phyloP scores from a whole-genome alignment of 331 rosid species.

The Cucumis variabilis region DNA sequence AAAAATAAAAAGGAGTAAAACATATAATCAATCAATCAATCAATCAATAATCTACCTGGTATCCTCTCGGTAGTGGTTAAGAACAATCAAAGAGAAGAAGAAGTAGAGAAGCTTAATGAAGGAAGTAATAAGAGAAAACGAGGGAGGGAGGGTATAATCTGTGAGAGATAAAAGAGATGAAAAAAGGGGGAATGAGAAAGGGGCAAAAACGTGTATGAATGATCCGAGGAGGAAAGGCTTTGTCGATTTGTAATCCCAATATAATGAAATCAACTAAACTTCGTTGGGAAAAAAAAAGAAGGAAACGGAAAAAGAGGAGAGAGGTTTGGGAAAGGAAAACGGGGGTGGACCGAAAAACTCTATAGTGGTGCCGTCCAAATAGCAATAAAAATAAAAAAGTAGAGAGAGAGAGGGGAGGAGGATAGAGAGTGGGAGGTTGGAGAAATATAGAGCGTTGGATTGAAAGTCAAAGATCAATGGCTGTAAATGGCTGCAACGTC shows the following conservation, averaged over 20 bases:
- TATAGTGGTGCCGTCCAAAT: conserved; percentile 36
- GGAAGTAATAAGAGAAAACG: conserved; percentile 25
- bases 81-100: conserved; percentile 36
- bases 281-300: not conserved
- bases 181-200: not conserved
- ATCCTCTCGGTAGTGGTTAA: conserved; percentile 22
- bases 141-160: conserved; percentile 9
- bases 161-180: conserved; percentile 32
- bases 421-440: conserved; percentile 38
- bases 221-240: conserved; percentile 40
- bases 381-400: conserved; percentile 26
- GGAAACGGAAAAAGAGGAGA: conserved; percentile 34
- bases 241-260: conserved; percentile 30
- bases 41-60: conserved; percentile 28
- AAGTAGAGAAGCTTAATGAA: not conserved
- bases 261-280: not conserved
- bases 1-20: not conserved
- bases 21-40: not conserved
- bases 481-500: not conserved
- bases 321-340: not conserved
- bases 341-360: conserved; percentile 33
- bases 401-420: conserved; percentile 51
- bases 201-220: conserved; percentile 44
- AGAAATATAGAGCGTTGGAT: conserved; percentile 15
- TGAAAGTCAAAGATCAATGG: conserved; percentile 21